A percentile compares a stretch with the other conserved stretches of the same genome.
phyloP scores from a whole-genome alignment of 176 grass and related monocot genomes.

The Themeda triandra region DNA sequence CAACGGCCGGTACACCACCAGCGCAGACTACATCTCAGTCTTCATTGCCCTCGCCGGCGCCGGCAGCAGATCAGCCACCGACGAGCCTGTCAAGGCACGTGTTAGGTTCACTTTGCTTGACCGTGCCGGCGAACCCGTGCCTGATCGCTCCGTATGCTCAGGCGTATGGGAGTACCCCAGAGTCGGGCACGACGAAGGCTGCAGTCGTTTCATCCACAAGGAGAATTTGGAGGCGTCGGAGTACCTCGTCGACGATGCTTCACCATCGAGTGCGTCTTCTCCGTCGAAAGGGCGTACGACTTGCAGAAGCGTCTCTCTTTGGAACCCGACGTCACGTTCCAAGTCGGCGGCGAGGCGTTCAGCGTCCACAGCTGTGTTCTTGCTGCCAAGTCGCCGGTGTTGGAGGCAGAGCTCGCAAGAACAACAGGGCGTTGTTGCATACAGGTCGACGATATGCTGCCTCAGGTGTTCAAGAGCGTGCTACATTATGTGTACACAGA shows the following conservation, averaged over 20 bases:
- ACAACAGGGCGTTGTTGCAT: background rate
- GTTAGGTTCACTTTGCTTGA: background rate
- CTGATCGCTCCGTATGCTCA: background rate
- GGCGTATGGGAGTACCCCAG: background rate
- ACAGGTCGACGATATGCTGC: background rate
- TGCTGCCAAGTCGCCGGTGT: background rate
- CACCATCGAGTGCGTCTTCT: background rate
- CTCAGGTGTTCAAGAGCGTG: background rate
- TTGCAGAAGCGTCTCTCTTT: too few species aligned
- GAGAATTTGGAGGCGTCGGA: background rate
- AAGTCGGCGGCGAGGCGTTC: background rate
- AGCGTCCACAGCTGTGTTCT: background rate
- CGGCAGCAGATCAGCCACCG: too few species aligned
- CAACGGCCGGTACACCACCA: background rate
- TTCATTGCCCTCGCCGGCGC: background rate
- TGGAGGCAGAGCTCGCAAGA: background rate
- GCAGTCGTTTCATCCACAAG: background rate
- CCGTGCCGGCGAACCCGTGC: background rate
- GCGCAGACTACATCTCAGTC: background rate
- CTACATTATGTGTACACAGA: conserved; percentile 4
- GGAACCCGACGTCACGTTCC: background rate
- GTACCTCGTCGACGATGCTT: background rate
- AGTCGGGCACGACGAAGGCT: background rate
- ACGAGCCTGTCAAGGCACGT: background rate
- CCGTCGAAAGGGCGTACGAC: background rate